These are phyloP conservation scores for Nitzschia sp. DNA, from an alignment of 108 stramenopile genomes.

Conservation along the genomic window DNA sequence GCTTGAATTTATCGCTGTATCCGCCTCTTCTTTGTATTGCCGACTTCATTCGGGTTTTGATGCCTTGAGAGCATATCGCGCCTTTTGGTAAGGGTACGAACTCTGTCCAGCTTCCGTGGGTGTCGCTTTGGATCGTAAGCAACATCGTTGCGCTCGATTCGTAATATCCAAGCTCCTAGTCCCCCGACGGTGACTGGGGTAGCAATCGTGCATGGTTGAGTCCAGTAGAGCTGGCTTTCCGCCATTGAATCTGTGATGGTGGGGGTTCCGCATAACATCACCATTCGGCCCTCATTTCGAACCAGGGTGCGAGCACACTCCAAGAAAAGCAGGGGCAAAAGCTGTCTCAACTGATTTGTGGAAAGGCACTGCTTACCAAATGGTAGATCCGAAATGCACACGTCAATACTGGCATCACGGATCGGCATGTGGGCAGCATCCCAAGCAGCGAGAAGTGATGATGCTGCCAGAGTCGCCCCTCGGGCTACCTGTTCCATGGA, in stretches of 20 bases:
- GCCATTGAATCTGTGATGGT: conserved; percentile 3
- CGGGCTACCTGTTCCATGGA: conserved; percentile 17
- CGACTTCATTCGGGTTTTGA: conserved; percentile 4
- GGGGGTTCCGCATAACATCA: conserved; percentile 51
- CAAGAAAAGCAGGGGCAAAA: conserved; percentile 55
- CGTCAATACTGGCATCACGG: conserved; percentile 55
- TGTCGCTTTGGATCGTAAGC: background rate
- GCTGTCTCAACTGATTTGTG: conserved; percentile 32
- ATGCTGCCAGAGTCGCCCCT: background rate
- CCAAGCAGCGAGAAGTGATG: conserved; percentile 40
- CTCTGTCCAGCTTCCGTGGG: conserved; percentile 16
- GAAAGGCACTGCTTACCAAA: conserved; percentile 68
- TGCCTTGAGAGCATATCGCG: conserved; percentile 20
- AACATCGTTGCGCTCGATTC: conserved; percentile 25
- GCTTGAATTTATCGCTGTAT: no score
- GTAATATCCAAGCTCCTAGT: conserved; percentile 57
- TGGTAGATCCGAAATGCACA: conserved; percentile 63
- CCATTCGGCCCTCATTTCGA: conserved; percentile 42
- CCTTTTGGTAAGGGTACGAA: conserved; percentile 18
- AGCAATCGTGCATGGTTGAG: conserved; percentile 42
- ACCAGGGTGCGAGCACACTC: conserved; percentile 60
- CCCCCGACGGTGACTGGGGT: conserved; percentile 74
- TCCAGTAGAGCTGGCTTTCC: conserved; percentile 16
- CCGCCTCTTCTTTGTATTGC: conserved; percentile 8
- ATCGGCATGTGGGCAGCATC: conserved; percentile 64